phyloP scores from a whole-genome alignment of 2,329 filamentous ascomycete species.

The Colletotrichum horii region DNA sequence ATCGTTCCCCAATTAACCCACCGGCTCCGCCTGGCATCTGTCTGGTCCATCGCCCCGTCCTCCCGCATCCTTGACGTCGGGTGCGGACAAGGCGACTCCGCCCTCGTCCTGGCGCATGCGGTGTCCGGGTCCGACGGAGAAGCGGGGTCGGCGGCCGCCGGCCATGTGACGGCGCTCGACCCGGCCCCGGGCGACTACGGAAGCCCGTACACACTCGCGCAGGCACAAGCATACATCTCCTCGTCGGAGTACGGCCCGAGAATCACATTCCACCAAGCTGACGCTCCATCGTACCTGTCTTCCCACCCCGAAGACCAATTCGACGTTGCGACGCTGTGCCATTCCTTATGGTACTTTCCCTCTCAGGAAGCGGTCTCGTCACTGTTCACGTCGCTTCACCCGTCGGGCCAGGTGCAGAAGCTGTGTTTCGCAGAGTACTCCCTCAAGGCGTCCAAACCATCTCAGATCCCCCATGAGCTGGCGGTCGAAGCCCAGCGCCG shows the following conservation, averaged over 20 bases:
- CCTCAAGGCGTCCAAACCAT: neutral
- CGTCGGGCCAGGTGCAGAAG: neutral
- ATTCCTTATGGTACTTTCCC: conserved; percentile 19
- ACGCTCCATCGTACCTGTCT: conserved; percentile 4
- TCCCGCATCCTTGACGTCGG: conserved; percentile 19
- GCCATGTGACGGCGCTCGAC: conserved; percentile 15
- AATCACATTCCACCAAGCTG: neutral
- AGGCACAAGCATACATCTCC: conserved; percentile 6
- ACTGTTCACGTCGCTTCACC: neutral
- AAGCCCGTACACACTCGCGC: conserved; percentile 12
- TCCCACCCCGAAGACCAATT: neutral
- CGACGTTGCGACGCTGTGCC: conserved; percentile 8
- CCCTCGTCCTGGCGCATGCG: conserved; percentile 11
- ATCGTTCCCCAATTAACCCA: conserved; percentile 16
- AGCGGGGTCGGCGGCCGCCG: neutral
- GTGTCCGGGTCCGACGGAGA: neutral
- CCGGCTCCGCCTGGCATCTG: conserved; percentile 13
- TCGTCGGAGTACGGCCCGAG: neutral
- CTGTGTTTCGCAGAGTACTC: conserved; percentile 18
- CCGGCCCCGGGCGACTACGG: conserved; percentile 15
- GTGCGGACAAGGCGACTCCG: conserved; percentile 22
- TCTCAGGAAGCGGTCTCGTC: neutral
- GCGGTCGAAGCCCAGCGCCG: conserved; percentile 7
- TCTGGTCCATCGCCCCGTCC: conserved; percentile 16
- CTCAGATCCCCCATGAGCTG: conserved; percentile 12